Evolutionary conservation across 2,329 filamentous ascomycete species (phyloP), one percentile per base, ranked within the genome.

Genomic region (Apiospora koreana): DNA sequence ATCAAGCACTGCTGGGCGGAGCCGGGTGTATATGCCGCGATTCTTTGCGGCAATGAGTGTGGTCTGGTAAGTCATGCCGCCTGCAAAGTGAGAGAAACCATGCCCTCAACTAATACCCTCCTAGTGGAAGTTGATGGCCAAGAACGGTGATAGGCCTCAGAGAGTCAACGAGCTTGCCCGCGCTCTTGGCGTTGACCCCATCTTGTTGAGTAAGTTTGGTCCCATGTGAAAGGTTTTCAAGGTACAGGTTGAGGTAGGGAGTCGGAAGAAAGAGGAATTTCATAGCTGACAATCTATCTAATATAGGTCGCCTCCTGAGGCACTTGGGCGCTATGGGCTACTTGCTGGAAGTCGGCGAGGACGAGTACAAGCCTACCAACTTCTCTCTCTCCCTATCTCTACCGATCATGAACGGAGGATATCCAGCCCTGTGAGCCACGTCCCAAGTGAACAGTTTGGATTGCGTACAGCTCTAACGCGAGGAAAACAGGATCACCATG

Each of bases 1-100:
- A 79, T 86, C 68, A 79, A 82, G 69, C 83, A 86, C 62, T 79
- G 76, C 71, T 86, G 84, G 83, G 83, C 82, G 0, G 79, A 86
- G 79, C 68, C 70, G 0, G 69, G 45, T 25, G 67, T 69, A 7
- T n/a, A 72, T 35, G 72, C 74, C 8, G 78, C 75, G 3, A 68
- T 81, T 50, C 77, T 72, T n/a, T 72, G 75, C 6, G 81, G 81
- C 25, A 75, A 80, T 0, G 78, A 83, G 5, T 35, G 74, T 75
- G n/a, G 50, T 21, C 50, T 58, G 3, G 50, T 58, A 4, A 35
- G 50, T 35, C 18, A 2, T 54, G 25, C n/a, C n/a, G n/a, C n/a
- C n/a, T n/a, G n/a, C n/a, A n/a, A n/a, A n/a, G n/a, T n/a, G n/a
- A n/a, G n/a, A n/a, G n/a, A n/a, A n/a, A n/a, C n/a, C n/a, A n/a